Evolutionary conservation across 345 rosid species (phyloP).

Genomic region (Trapa incisa): DNA sequence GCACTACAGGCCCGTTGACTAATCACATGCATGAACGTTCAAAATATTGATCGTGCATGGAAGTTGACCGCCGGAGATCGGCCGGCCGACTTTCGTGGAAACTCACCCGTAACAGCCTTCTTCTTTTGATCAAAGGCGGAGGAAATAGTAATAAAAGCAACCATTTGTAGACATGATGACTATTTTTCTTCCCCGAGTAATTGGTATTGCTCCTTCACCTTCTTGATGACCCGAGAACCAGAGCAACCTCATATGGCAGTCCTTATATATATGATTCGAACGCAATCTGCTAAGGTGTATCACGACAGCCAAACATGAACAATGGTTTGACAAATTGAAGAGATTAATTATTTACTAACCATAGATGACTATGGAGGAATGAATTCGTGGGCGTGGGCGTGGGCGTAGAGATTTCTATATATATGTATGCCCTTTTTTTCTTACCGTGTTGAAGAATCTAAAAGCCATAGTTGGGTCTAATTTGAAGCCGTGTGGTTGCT

Average conservation of each 20-base stretch:
- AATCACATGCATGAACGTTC: neutral
- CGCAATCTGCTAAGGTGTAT: too few relatives aligned
- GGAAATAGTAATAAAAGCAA: neutral
- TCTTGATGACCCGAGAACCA: too few relatives aligned
- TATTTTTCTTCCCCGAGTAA: too few relatives aligned
- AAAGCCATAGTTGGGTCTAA: neutral
- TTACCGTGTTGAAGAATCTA: neutral
- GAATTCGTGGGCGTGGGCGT: neutral
- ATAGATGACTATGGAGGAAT: neutral
- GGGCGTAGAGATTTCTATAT: neutral
- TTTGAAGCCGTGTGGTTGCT: neutral
- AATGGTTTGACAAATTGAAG: neutral
- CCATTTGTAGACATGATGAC: too few relatives aligned
- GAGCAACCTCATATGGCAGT: too few relatives aligned
- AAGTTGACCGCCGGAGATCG: neutral
- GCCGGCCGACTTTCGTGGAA: neutral
- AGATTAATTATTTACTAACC: neutral
- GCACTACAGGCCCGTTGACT: neutral
- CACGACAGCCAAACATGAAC: too few relatives aligned
- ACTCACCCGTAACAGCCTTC: neutral
- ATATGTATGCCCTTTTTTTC: too few relatives aligned
- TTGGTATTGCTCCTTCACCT: too few relatives aligned
- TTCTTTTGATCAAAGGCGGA: neutral
- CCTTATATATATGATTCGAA: too few relatives aligned
- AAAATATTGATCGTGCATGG: neutral